Evolutionary conservation across 495 filamentous ascomycete species (phyloP), one percentile per base, ranked within the genome.

Genomic region (Jackrogersella minutella): DNA sequence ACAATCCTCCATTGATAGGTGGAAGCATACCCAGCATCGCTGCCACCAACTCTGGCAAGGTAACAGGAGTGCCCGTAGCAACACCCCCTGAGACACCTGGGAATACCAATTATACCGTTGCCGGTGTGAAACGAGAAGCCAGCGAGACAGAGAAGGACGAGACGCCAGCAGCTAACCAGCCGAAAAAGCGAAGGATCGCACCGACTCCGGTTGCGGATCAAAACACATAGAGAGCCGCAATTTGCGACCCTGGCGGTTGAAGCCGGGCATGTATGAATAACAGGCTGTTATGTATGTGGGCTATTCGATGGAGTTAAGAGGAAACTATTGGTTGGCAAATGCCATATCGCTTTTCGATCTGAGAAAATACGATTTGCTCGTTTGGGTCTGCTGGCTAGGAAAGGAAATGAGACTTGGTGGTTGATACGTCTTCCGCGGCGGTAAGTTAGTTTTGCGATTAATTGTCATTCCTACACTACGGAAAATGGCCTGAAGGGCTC

Each of bases 31-130:
- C 92, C 0, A 81, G 87, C 56, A 89, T 95, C 26, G 84, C 90
- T 26, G 91, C 90, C 21, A 77, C 87, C 5, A 86, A 89, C 62
- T 89, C 87, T 2, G 81, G 86, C 14, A 84, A 86, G 59, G 76
- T 83, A 5, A 80, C 78, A 3, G 81, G 82, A 7, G 68, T 84
- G 26, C 79, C 84, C 0, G 81, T 92, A 44, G 88, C 88, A 2
- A 95, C 92, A 3, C 92, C 92, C 19, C 92, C 92, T 1, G 88
- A 93, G 75, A 96, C 92, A 6, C 91, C 92, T 10, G 77, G 87
- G 51, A 81, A 81, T 46, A 80, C 81, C 13, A 61, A 76, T 19
- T 80, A 75, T 26, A 84, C 77, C 8, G 67, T 60, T 28, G 52
- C 69, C 10, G 80, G 81, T 24, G 83, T 85, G 52, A 92, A 88